These are phyloP conservation scores for Gomphus bonarii DNA, from an alignment of 1,284 basidiomycete species.

Conservation along the genomic window DNA sequence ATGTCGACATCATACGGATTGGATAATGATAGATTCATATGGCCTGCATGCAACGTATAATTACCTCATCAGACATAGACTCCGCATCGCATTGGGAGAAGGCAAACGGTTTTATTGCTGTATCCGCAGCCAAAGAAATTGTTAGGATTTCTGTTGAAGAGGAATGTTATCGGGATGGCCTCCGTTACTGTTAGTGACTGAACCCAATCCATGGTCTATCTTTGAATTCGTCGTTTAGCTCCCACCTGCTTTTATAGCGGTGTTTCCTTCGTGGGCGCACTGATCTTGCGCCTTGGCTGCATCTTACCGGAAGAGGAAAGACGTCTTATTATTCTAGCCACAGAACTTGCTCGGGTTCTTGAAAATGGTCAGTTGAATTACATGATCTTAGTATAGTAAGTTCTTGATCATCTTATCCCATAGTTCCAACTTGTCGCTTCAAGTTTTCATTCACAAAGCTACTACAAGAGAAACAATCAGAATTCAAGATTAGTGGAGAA, in stretches of 20 bases:
- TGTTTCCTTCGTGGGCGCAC: conserved; percentile 5
- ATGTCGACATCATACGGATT: too few relatives aligned
- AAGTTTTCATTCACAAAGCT: conserved; percentile 1
- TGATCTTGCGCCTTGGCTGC: conserved; percentile 2
- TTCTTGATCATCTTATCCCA: neutral
- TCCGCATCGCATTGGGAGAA: neutral
- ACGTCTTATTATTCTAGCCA: neutral
- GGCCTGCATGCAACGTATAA: conserved; percentile 8
- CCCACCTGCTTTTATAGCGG: conserved; percentile 9
- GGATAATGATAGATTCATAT: conserved; percentile 2
- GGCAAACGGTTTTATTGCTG: neutral
- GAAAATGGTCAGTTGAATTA: neutral
- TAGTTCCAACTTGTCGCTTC: conserved; percentile 10
- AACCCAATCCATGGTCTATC: neutral
- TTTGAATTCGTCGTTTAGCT: neutral
- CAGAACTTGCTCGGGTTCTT: conserved; percentile 1
- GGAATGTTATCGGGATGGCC: neutral
- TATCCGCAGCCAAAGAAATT: conserved; percentile 5
- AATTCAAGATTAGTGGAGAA: neutral
- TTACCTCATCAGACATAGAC: conserved; percentile 1
- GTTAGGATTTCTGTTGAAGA: conserved; percentile 2
- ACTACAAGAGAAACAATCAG: neutral
- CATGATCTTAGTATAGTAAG: neutral
- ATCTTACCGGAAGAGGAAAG: neutral
- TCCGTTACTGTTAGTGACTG: conserved; percentile 7